Conservation (phyloP, 2,329 filamentous ascomycete genomes). For the Aulographum hederae region DNA sequence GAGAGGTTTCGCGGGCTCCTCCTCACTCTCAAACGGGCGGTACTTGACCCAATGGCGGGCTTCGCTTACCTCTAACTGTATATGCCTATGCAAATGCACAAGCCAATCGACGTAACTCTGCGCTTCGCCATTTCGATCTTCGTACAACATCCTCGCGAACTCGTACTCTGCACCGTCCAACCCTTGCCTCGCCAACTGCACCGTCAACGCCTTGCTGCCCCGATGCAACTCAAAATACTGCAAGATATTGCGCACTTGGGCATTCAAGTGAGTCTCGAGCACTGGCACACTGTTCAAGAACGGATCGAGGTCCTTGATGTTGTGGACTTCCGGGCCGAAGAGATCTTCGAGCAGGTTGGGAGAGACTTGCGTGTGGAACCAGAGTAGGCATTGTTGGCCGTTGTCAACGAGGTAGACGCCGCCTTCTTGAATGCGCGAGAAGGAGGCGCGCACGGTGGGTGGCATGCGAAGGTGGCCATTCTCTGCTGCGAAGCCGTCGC, state of each 20-base stretch:
- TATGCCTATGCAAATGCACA: slow-evolving; percentile 81
- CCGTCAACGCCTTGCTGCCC: slow-evolving; percentile 70
- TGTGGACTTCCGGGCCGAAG: slow-evolving; percentile 59
- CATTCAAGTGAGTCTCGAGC: slow-evolving; percentile 80
- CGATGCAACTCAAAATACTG: slow-evolving; percentile 68
- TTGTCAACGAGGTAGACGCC: slow-evolving; percentile 93
- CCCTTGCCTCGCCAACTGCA: slow-evolving; percentile 83
- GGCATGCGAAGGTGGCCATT: slow-evolving; percentile 80
- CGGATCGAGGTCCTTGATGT: slow-evolving; percentile 60
- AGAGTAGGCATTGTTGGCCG: slow-evolving; percentile 77
- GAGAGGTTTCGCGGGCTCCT: background rate
- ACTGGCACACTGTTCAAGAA: slow-evolving; percentile 66
- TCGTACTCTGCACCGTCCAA: slow-evolving; percentile 93
- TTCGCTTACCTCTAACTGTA: slow-evolving; percentile 55
- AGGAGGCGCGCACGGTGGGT: slow-evolving; percentile 61
- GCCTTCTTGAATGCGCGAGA: slow-evolving; percentile 75
- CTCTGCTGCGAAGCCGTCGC: slow-evolving; percentile 85
- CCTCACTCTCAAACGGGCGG: background rate
- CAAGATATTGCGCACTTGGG: slow-evolving; percentile 83
- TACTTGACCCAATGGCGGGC: background rate
- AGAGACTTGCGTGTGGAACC: slow-evolving; percentile 83
- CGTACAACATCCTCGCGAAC: slow-evolving; percentile 76
- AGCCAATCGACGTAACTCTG: slow-evolving; percentile 98
- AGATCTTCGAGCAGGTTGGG: slow-evolving; percentile 82
- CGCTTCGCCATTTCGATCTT: slow-evolving; percentile 94